Base-by-base conservation (phyloP, 345 rosid genomes). In the Lepidium aucheri region DNA sequence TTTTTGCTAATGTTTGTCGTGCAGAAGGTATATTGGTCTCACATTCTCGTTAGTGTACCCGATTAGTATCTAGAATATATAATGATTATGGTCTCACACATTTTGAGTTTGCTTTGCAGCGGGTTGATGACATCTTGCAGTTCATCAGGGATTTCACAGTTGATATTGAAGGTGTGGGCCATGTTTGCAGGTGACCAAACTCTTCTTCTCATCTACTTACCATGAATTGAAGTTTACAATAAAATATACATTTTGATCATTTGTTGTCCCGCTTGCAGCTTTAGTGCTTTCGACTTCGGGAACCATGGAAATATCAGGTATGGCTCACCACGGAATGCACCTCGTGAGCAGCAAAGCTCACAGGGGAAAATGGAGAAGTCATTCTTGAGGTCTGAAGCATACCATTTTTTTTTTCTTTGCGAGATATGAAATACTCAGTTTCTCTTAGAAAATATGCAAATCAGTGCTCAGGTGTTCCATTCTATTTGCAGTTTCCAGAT, bases 281-380 rank as follows among this genome's bases (percentile, higher is more conserved):
- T 87, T 70, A 87, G 98, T 69, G 71, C 86, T 57, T 91, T 95
- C 56, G 83, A 89, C 83, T 91, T 91, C 60, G 87, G 74, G 81
- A 87, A 67, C 53, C 96, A 91, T 77, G 99, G 99, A 60, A 95
- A 91, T 61, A 75, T 76, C 68, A 95, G 78, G 63, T 95, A 95
- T 76, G 97, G 84, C 34, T 91, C 99, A 14, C 96, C 92, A 17
- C 46, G 72, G 43, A 78, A 86, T 50, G 76, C 77, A 36, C 68
- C 83, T 52, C 76, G 65, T 40, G 72, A 68, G 45, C 76, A 76
- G 76, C 87, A 90, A 81, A 95, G 99, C 70, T 91, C 91, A 54
- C 98, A 95, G 55, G 99, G 99, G 67, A 95, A 95, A 85, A 76
- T 95, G 86, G 99, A 91, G 83, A 95, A 95, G 77, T 91, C 99